These are phyloP conservation scores for Trametes maxima DNA, from an alignment of 768 basidiomycete genomes.

Conservation along the genomic window DNA sequence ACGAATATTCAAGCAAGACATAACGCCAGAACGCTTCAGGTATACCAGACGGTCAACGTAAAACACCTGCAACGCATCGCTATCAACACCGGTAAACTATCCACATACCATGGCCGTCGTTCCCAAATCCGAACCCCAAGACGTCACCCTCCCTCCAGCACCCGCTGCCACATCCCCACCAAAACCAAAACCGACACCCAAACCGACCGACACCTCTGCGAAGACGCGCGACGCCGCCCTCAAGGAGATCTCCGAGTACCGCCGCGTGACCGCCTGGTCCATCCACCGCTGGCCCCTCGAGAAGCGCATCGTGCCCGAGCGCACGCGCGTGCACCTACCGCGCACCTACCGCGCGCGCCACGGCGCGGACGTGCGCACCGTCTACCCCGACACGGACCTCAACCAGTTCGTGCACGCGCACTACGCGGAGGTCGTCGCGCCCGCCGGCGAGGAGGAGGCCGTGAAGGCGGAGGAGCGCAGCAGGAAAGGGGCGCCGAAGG, in stretches of 20 bases:
- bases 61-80: background rate
- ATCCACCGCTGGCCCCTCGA: conserved; percentile 44
- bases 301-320: conserved; percentile 34
- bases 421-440: conserved; percentile 29
- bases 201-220: conserved; percentile 5
- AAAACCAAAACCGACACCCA: background rate
- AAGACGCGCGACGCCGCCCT: conserved; percentile 32
- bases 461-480: conserved; percentile 23
- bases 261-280: conserved; percentile 43
- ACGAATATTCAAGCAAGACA: background rate
- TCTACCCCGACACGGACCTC: conserved; percentile 39
- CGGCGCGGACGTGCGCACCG: conserved; percentile 38
- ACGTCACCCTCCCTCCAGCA: conserved; percentile 14
- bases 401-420: conserved; percentile 41
- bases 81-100: background rate
- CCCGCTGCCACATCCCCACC: background rate
- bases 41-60: background rate
- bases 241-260: conserved; percentile 33
- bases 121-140: conserved; percentile 20
- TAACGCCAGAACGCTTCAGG: background rate
- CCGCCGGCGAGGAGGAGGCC: conserved; percentile 24
- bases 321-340: conserved; percentile 42
- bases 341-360: conserved; percentile 41
- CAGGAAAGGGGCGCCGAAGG: conserved; percentile 21
- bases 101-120: conserved; percentile 4